phyloP scores from a whole-genome alignment of 139 green algal species.

The Ulvella scutata region DNA sequence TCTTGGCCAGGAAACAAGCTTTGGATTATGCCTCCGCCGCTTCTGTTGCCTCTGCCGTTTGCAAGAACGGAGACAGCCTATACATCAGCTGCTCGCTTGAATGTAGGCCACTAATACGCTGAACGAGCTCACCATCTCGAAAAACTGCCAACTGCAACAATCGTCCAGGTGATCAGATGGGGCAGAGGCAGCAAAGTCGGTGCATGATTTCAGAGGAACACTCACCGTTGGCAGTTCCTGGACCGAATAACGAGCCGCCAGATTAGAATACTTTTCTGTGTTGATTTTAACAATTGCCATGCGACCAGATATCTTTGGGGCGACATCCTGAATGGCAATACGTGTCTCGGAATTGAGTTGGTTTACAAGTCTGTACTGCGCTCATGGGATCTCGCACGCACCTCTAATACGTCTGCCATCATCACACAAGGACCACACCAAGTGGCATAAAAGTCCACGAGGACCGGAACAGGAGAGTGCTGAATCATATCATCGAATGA shows the following conservation, averaged over 20 bases:
- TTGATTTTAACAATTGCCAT: conserved; percentile 65
- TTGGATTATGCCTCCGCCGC: too few species aligned
- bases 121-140: conserved; percentile 29
- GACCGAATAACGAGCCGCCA: conserved; percentile 41
- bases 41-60: too few species aligned
- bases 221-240: conserved; percentile 10
- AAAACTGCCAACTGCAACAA: too few species aligned
- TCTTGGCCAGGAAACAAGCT: too few species aligned
- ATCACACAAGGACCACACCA: conserved; percentile 66
- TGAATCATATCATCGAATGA: conserved; percentile 55
- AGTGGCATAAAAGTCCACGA: conserved; percentile 68
- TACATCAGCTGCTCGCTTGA: conserved; percentile 1
- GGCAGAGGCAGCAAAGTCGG: conserved; percentile 52
- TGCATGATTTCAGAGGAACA: neutral
- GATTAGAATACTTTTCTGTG: conserved; percentile 54
- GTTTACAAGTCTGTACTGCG: too few species aligned
- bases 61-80: too few species aligned
- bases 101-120: conserved; percentile 38
- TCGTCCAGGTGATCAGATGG: too few species aligned
- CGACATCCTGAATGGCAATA: neutral
- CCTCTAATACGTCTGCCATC: conserved; percentile 23
- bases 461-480: conserved; percentile 21
- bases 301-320: neutral
- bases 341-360: too few species aligned
- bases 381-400: conserved; percentile 4